A percentile compares a stretch with the other conserved stretches of the same genome.
Evolutionary conservation across 768 basidiomycete genomes (phyloP).

Genomic region (Asterophora lycoperdoides): DNA sequence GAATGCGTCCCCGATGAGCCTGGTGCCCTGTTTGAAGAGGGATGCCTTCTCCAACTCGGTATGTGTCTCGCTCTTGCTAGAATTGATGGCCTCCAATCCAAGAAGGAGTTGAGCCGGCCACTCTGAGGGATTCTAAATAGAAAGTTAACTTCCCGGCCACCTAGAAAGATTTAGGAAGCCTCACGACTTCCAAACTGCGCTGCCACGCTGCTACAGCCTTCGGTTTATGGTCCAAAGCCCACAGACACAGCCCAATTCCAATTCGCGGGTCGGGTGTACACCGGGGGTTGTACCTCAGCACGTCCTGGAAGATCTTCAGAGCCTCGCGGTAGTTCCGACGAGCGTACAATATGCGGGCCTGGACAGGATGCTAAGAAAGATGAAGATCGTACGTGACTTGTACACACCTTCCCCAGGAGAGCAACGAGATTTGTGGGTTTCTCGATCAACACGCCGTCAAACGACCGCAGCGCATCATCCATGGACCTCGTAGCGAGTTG

Average conservation of each 20-base stretch:
- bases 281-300: conserved; percentile 69
- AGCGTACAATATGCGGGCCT: conserved; percentile 86
- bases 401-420: conserved; percentile 73
- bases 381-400: neutral
- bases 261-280: conserved; percentile 92
- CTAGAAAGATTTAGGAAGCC: conserved; percentile 24
- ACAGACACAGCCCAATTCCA: conserved; percentile 92
- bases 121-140: conserved; percentile 63
- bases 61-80: conserved; percentile 68
- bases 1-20: conserved; percentile 74
- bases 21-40: conserved; percentile 61
- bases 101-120: conserved; percentile 80
- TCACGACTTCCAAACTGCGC: conserved; percentile 77
- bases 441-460: conserved; percentile 71
- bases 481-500: conserved; percentile 75
- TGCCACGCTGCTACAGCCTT: conserved; percentile 90
- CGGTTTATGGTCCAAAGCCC: conserved; percentile 79
- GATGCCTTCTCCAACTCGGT: conserved; percentile 59
- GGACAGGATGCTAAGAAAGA: neutral
- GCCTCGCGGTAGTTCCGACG: conserved; percentile 74
- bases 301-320: conserved; percentile 81
- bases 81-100: conserved; percentile 83
- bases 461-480: conserved; percentile 78
- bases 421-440: conserved; percentile 88
- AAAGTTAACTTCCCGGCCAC: neutral